These are phyloP conservation scores for Trichoderma endophyticum DNA, from an alignment of 2,329 filamentous ascomycete genomes.

Conservation along the genomic window DNA sequence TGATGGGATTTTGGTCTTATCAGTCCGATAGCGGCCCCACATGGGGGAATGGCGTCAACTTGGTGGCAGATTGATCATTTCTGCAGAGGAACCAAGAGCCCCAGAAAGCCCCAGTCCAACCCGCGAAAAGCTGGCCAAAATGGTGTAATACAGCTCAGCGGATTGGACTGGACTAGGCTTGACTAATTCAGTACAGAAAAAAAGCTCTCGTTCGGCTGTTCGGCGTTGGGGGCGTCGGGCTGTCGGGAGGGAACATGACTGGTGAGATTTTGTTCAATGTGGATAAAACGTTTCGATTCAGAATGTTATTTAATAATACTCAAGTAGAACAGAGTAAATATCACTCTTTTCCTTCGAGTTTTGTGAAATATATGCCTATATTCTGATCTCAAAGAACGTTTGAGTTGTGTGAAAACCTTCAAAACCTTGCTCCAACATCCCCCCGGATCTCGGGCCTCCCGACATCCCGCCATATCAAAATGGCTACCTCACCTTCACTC, in stretches of 20 bases:
- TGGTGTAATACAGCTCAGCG: not conserved
- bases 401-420: not conserved
- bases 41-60: slow-evolving; percentile 13
- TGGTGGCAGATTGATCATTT: slow-evolving; percentile 18
- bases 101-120: not conserved
- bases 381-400: not conserved
- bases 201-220: slow-evolving; percentile 36
- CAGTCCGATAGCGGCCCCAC: slow-evolving; percentile 14
- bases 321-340: not conserved
- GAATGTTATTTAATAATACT: not conserved
- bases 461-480: slow-evolving; percentile 6
- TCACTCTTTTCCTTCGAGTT: not conserved
- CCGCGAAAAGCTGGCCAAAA: not conserved
- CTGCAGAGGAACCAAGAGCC: not conserved
- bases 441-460: slow-evolving; percentile 16
- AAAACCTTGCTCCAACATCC: not conserved
- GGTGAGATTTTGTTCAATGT: not conserved
- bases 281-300: not conserved
- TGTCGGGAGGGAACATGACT: not conserved
- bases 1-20: not conserved
- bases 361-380: not conserved
- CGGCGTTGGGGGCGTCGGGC: slow-evolving; percentile 53
- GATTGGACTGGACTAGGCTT: not conserved
- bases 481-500: not conserved
- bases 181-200: slow-evolving; percentile 10